These are phyloP conservation scores for Botrytis tulipae DNA, from an alignment of 2,329 filamentous ascomycete species.

Conservation along the genomic window DNA sequence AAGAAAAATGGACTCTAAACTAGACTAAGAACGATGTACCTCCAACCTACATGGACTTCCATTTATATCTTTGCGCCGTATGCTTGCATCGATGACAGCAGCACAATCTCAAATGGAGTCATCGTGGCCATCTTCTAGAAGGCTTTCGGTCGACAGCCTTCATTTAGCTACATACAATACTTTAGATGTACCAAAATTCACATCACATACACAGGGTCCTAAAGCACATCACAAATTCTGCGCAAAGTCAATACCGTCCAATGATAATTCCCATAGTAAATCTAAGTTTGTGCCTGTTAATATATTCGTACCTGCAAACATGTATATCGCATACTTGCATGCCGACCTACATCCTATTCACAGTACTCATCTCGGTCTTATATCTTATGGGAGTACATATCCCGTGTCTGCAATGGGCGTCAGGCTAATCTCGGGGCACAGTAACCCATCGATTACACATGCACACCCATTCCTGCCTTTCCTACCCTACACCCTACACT, in stretches of 20 bases:
- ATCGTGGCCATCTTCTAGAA: slow-evolving; percentile 9
- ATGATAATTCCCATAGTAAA: not conserved
- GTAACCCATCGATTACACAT: not conserved
- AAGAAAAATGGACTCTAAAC: not conserved
- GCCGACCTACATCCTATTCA: not conserved
- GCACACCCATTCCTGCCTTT: not conserved
- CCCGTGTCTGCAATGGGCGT: slow-evolving; percentile 8
- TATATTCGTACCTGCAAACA: not conserved
- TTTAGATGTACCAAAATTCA: not conserved
- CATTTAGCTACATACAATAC: not conserved
- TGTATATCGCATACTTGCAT: not conserved
- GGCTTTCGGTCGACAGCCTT: not conserved
- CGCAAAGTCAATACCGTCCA: not conserved
- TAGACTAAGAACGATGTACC: not conserved
- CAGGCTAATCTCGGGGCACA: slow-evolving; percentile 15
- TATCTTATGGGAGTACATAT: slow-evolving; percentile 1
- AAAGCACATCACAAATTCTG: not conserved
- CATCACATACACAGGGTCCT: not conserved
- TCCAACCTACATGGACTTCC: slow-evolving; percentile 1
- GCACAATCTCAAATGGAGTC: not conserved
- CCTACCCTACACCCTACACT: not conserved
- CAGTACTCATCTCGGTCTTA: not conserved
- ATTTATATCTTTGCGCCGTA: slow-evolving; percentile 6
- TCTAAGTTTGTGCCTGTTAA: not conserved
- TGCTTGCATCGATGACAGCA: not conserved